Conservation (phyloP, 176 grass and related monocot species). For the Dactylis glomerata region DNA sequence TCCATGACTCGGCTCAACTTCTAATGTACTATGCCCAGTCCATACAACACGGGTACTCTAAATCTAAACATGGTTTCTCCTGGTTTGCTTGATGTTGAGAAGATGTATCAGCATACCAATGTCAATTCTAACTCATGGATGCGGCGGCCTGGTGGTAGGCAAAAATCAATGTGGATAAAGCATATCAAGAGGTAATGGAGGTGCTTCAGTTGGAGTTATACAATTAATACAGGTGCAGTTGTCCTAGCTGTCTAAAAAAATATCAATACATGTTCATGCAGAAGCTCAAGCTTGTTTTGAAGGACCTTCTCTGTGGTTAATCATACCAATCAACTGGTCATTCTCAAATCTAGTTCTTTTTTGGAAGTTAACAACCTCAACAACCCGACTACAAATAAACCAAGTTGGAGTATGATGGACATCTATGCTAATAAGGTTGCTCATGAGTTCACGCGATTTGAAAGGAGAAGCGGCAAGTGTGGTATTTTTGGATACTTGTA, state of each 20-base stretch:
- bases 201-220: neutral
- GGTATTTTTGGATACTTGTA: neutral
- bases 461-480: neutral
- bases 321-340: neutral
- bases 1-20: neutral
- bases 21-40: neutral
- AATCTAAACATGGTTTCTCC: neutral
- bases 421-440: neutral
- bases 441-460: neutral
- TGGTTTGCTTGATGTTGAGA: neutral
- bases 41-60: neutral
- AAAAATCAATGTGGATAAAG: neutral
- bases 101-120: neutral
- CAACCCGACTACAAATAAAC: neutral
- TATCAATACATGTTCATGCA: neutral
- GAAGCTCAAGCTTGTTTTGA: neutral
- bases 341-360: neutral
- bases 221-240: neutral
- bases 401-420: neutral
- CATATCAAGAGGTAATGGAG: neutral
- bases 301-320: neutral
- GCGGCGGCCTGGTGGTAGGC: neutral
- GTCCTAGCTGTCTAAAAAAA: neutral
- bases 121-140: neutral
- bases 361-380: neutral